Evolutionary conservation across 768 basidiomycete genomes (phyloP), one percentile per base, ranked within the genome.

Genomic region (Boletus rubescentipes): DNA sequence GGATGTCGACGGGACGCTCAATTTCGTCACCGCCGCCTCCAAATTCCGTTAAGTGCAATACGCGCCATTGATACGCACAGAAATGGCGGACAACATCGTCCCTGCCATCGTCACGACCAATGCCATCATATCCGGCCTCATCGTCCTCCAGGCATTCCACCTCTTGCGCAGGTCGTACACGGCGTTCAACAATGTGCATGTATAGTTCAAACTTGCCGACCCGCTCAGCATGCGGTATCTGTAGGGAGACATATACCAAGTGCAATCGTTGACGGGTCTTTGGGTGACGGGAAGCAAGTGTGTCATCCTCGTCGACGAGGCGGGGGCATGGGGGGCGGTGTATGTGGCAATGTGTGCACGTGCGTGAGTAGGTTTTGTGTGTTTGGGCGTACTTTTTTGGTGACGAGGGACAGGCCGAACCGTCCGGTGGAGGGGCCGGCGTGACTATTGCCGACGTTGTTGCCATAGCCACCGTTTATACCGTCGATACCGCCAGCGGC

Each of bases 61-160:
- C 15, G 5, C 37, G 5, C 16, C 14, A 16, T 45, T 50, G 36
- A 55, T 5, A 14, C 16, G 3, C 16, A 20, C 69, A 96, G 95
- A 98, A 72, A 98, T 98, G 92, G 97, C 97, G 0, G 97, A 97
- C 10, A 99, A 99, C 72, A 98, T 99, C 64, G 98, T 98, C 59
- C 97, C 97, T 6, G 97, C 97, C 1, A 98, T 99, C 63, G 97
- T 97, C 5, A 99, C 97, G 4, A 99, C 97, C 21, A 99, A 99
- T 68, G 97, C 97, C 10, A 91, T 99, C 70, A 85, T 98, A 61
- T 89, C 97, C 0, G 97, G 96, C 0, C 76, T 96, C 35, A 93
- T 98, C 66, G 94, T 98, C 21, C 79, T 98, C 41, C 95, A 98
- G 69, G 90, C 94, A 0, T 74, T 98, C 20, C 88, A 93, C 53